Percentiles rank a stretch among this genome's conserved stretches.
Conservation (phyloP, 2,329 filamentous ascomycete species). For the Xylariales sp. region DNA sequence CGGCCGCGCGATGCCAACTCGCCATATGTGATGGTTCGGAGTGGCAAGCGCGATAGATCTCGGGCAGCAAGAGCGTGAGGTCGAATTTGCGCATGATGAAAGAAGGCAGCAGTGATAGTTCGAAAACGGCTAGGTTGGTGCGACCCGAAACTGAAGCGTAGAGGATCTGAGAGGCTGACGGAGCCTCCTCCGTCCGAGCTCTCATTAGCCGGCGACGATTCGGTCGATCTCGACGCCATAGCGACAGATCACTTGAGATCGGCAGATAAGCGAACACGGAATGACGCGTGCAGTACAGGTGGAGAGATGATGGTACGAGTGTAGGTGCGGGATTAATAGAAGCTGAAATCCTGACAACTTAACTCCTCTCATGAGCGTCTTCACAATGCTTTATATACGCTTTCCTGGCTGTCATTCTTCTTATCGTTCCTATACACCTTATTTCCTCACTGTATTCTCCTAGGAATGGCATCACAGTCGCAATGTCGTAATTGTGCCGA, state of each 20-base stretch:
- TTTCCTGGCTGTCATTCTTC: not conserved
- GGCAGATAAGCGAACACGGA: conserved; percentile 4
- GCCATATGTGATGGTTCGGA: conserved; percentile 36
- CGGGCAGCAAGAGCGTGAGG: conserved; percentile 11
- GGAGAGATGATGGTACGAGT: not conserved
- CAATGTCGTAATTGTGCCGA: conserved; percentile 3
- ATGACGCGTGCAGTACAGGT: not conserved
- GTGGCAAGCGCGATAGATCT: conserved; percentile 13
- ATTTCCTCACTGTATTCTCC: too few species aligned
- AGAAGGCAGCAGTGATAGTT: conserved; percentile 14
- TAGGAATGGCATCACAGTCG: conserved; percentile 2
- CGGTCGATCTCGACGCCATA: not conserved
- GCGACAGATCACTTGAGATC: conserved; percentile 1
- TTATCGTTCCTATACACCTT: too few species aligned
- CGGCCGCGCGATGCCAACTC: conserved; percentile 39
- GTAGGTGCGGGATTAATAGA: not conserved
- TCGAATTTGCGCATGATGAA: conserved; percentile 11
- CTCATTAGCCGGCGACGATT: not conserved
- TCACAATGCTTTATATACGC: not conserved
- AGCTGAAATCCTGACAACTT: not conserved
- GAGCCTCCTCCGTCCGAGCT: not conserved
- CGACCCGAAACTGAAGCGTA: conserved; percentile 10
- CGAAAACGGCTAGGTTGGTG: conserved; percentile 4
- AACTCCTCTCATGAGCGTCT: not conserved
- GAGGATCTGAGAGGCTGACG: conserved; percentile 5